Conservation (phyloP, 2,329 filamentous ascomycete species). For the Parastagonospora nodorum region DNA sequence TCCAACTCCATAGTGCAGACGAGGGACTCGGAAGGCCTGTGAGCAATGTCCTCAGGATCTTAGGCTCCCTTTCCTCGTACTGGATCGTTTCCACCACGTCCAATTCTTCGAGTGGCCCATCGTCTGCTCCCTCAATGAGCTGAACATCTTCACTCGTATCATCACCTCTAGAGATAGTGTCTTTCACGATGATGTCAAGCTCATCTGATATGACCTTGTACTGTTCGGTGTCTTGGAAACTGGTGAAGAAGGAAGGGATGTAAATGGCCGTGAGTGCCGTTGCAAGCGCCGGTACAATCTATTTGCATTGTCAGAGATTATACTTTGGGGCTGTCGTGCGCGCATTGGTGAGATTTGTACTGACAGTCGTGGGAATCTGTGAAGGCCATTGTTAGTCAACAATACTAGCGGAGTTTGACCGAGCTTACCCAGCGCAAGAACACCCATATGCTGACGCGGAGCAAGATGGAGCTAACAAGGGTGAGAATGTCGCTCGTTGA, state of each 20-base stretch:
- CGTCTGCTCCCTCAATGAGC: conserved; percentile 48
- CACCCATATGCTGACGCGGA: conserved; percentile 58
- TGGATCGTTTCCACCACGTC: conserved; percentile 68
- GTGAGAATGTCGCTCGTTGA: conserved; percentile 43
- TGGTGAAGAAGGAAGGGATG: conserved; percentile 65
- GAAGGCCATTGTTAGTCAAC: conserved; percentile 11
- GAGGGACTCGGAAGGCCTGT: conserved; percentile 75
- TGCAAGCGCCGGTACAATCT: conserved; percentile 53
- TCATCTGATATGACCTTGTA: conserved; percentile 64
- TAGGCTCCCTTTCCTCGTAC: conserved; percentile 61
- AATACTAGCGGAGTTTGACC: background rate
- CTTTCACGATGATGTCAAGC: conserved; percentile 56
- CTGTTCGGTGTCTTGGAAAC: conserved; percentile 61
- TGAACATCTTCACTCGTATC: conserved; percentile 39
- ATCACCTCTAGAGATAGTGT: conserved; percentile 43
- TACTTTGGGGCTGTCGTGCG: background rate
- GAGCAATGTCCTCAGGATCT: conserved; percentile 69
- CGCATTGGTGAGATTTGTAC: conserved; percentile 9
- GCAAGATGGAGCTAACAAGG: conserved; percentile 54
- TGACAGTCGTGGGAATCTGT: conserved; percentile 41
- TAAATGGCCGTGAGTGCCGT: conserved; percentile 71
- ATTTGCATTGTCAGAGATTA: background rate
- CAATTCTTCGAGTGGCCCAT: conserved; percentile 51
- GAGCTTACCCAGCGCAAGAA: conserved; percentile 66
- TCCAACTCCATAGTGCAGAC: conserved; percentile 67